These are phyloP conservation scores for Didymella keratinophila DNA, from an alignment of 2,329 filamentous ascomycete genomes.

Conservation along the genomic window DNA sequence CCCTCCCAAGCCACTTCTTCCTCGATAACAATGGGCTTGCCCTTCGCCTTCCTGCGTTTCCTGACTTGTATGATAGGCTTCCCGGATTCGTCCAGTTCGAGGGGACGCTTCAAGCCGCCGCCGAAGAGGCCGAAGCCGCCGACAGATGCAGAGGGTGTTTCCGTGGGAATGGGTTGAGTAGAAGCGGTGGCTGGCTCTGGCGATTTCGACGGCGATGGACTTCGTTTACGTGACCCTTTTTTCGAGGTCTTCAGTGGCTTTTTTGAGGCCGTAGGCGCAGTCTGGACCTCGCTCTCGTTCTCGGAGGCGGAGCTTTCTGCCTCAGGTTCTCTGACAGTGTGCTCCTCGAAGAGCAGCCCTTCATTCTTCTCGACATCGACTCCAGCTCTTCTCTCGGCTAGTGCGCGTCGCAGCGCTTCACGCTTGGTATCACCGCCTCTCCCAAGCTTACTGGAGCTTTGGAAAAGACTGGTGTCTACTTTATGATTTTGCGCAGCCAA, in stretches of 20 bases:
- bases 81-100: constrained; percentile 81
- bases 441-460: constrained; percentile 80
- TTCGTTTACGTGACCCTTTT: constrained; percentile 23
- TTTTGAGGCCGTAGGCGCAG: constrained; percentile 2
- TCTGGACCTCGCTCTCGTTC: constrained; percentile 30
- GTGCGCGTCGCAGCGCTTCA: constrained; percentile 69
- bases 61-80: constrained; percentile 83
- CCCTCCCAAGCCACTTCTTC: constrained; percentile 68
- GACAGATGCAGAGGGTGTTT: constrained; percentile 9
- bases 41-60: constrained; percentile 69
- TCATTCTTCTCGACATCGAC: constrained; percentile 63
- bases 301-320: constrained; percentile 41
- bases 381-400: constrained; percentile 71
- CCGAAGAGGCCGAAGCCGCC: constrained; percentile 59
- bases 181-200: constrained; percentile 9
- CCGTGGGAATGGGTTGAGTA: not conserved
- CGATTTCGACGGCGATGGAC: constrained; percentile 27
- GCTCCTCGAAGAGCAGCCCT: constrained; percentile 62
- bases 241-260: not conserved
- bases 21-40: constrained; percentile 44
- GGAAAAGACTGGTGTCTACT: constrained; percentile 81
- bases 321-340: constrained; percentile 33
- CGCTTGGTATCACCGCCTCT: constrained; percentile 72
- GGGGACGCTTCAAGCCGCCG: constrained; percentile 83
- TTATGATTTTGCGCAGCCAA: constrained; percentile 71